Percentiles rank a stretch among this genome's conserved stretches.
phyloP scores from a whole-genome alignment of 345 rosid species.

The Eucalyptus brandiana region DNA sequence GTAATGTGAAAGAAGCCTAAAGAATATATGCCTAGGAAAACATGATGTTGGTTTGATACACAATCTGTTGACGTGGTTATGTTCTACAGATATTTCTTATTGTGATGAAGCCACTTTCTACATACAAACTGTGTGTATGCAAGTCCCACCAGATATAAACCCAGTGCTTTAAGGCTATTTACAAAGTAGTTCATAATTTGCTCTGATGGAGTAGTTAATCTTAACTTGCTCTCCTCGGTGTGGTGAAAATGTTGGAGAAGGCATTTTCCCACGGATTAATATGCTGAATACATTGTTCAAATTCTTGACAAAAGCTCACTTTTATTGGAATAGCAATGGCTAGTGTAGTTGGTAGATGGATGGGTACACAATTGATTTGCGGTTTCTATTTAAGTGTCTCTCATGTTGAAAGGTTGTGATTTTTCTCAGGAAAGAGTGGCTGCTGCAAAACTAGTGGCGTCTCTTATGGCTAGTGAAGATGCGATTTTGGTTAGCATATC shows the following conservation, averaged over 20 bases:
- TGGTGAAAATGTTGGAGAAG: background rate
- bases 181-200: background rate
- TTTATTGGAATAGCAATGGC: background rate
- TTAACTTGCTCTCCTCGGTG: background rate
- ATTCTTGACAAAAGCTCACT: background rate
- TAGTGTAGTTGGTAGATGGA: background rate
- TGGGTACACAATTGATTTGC: background rate
- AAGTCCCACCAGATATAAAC: background rate
- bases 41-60: background rate
- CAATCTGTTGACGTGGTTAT: background rate
- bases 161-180: background rate
- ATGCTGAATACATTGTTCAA: background rate
- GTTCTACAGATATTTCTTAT: background rate
- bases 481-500: slow-evolving; percentile 51
- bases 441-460: slow-evolving; percentile 72
- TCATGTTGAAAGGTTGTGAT: background rate
- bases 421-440: slow-evolving; percentile 68
- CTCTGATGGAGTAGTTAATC: background rate
- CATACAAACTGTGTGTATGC: background rate
- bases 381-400: background rate
- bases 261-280: background rate
- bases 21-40: background rate
- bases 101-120: background rate
- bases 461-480: slow-evolving; percentile 85
- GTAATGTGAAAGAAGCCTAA: background rate